These are phyloP conservation scores for Hydrangea macrophylla DNA, from an alignment of 148 eudicot species.

Conservation along the genomic window DNA sequence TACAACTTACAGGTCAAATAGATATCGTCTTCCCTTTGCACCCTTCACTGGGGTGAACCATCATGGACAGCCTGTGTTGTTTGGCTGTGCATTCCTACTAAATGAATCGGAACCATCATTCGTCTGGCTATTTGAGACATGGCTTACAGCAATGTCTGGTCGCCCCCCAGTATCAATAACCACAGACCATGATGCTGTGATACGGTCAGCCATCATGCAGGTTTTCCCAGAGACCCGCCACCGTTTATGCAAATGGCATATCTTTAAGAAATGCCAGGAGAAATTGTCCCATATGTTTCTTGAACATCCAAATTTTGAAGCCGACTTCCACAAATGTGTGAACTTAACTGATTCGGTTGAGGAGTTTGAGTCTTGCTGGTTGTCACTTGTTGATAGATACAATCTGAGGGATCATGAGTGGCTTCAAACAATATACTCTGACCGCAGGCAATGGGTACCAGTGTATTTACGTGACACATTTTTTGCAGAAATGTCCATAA, in stretches of 20 bases:
- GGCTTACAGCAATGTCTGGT: slow-evolving; percentile 58
- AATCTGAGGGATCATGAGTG: slow-evolving; percentile 51
- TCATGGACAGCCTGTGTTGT: slow-evolving; percentile 60
- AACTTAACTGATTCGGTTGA: slow-evolving; percentile 43
- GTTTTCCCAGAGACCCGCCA: slow-evolving; percentile 56
- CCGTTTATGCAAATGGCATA: slow-evolving; percentile 67
- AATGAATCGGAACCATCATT: slow-evolving; percentile 56
- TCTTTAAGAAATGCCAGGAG: slow-evolving; percentile 59
- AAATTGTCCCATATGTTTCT: slow-evolving; percentile 50
- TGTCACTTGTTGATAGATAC: slow-evolving; percentile 48
- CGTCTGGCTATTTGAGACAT: slow-evolving; percentile 48
- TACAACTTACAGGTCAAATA: slow-evolving; percentile 57
- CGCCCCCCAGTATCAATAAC: slow-evolving; percentile 50
- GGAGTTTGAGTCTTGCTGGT: slow-evolving; percentile 57
- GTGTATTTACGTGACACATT: slow-evolving; percentile 50
- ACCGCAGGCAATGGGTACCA: slow-evolving; percentile 58
- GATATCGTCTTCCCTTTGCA: slow-evolving; percentile 54
- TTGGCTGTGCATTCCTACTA: slow-evolving; percentile 54
- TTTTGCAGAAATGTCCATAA: slow-evolving; percentile 63
- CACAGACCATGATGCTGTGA: slow-evolving; percentile 49
- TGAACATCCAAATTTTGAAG: slow-evolving; percentile 48
- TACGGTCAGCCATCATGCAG: slow-evolving; percentile 46
- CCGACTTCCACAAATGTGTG: slow-evolving; percentile 62
- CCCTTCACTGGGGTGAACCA: slow-evolving; percentile 59
- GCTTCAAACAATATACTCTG: slow-evolving; percentile 39